Percentiles rank a stretch among this genome's conserved stretches.
Conservation (phyloP, 805 yeast genomes). For the Wickerhamomyces bisporus region DNA sequence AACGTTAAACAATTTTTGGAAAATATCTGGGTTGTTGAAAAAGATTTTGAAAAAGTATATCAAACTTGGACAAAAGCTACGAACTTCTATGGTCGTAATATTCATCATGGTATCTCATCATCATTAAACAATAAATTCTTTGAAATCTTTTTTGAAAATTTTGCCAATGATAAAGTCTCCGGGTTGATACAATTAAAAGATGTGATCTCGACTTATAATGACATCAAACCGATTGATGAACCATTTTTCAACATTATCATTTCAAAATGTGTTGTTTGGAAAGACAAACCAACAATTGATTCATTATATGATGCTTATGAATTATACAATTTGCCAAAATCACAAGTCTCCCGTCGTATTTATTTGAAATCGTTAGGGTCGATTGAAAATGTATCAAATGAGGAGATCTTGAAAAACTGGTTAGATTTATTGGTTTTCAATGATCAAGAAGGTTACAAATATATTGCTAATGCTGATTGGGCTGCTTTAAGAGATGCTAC, state of each 20-base stretch:
- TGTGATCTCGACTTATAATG: constrained; percentile 50
- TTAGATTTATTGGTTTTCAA: constrained; percentile 45
- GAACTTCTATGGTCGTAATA: constrained; percentile 50
- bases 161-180: constrained; percentile 41
- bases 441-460: constrained; percentile 46
- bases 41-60: constrained; percentile 52
- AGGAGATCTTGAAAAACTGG: constrained; percentile 56
- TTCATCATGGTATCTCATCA: constrained; percentile 65
- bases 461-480: constrained; percentile 82
- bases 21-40: constrained; percentile 53
- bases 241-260: constrained; percentile 77
- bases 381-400: constrained; percentile 42
- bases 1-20: constrained; percentile 59
- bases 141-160: constrained; percentile 58
- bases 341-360: constrained; percentile 70
- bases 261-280: constrained; percentile 64
- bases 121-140: constrained; percentile 67
- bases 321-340: constrained; percentile 49
- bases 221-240: constrained; percentile 61
- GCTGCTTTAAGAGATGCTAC: constrained; percentile 79
- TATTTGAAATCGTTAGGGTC: constrained; percentile 68
- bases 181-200: constrained; percentile 55
- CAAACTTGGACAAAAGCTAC: constrained; percentile 61
- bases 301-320: constrained; percentile 58
- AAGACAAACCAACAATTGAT: constrained; percentile 57